Percentiles rank a stretch among this genome's conserved stretches.
phyloP scores from a whole-genome alignment of 768 basidiomycete species.

The Mycena albidolilacea region DNA sequence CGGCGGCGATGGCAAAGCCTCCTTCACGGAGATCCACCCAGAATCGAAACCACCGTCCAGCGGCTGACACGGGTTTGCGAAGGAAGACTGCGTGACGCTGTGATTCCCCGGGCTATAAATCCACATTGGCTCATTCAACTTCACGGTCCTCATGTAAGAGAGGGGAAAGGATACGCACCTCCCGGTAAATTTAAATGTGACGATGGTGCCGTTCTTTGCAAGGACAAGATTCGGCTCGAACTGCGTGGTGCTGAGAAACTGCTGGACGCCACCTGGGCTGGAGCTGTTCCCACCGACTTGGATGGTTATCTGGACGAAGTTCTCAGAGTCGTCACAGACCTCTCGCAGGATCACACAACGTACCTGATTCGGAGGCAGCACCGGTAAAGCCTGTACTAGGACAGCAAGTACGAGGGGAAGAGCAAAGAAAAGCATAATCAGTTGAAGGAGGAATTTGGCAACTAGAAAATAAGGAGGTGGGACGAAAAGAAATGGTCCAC shows the following conservation, averaged over 20 bases:
- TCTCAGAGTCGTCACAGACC: neutral
- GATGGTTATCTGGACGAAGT: neutral
- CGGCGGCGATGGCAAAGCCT: conserved; percentile 45
- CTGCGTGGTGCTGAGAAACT: conserved; percentile 48
- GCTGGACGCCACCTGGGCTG: conserved; percentile 47
- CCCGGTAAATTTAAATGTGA: conserved; percentile 67
- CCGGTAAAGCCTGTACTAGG: no score
- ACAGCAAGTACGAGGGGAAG: no score
- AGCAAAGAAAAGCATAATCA: no score
- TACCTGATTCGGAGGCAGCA: no score
- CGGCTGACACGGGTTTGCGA: conserved; percentile 61
- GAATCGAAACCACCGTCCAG: conserved; percentile 65
- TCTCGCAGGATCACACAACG: no score
- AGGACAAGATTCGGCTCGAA: conserved; percentile 61
- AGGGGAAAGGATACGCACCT: conserved; percentile 46
- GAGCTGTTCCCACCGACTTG: neutral
- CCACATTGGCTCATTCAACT: neutral
- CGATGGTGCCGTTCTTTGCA: conserved; percentile 58
- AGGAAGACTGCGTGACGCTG: conserved; percentile 66
- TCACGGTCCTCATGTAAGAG: neutral
- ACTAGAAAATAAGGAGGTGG: no score
- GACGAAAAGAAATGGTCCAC: no score
- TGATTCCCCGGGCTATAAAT: conserved; percentile 66
- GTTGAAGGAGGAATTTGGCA: no score
- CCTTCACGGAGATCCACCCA: conserved; percentile 62